Evolutionary conservation across 306 rosid species (phyloP).

Genomic region (peach (Prunus persica)): Prunus_persica_NCBIv2 NC_034010.1:10811501-10812000

Average conservation of each 20-base stretch:
- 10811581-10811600: constrained; percentile 51
- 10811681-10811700: constrained; percentile 42
- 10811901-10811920: not conserved
- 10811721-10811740: constrained; percentile 20
- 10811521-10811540: constrained; percentile 7
- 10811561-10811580: constrained; percentile 41
- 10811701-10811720: constrained; percentile 29
- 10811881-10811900: not conserved
- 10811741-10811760: constrained; percentile 17
- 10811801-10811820: not conserved
- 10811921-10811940: not conserved
- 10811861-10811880: not conserved
- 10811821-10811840: not conserved
- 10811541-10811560: constrained; percentile 53
- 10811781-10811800: not conserved
- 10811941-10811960: too few relatives aligned
- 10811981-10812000: not conserved
- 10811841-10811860: not conserved
- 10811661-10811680: constrained; percentile 39
- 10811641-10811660: constrained; percentile 68
- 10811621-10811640: constrained; percentile 77
- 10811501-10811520: not conserved
- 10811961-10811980: not conserved
- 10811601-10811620: constrained; percentile 55
- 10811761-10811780: constrained; percentile 21